Base-by-base conservation (phyloP, 2,329 filamentous ascomycete species). In the Aureobasidium sp. region DNA sequence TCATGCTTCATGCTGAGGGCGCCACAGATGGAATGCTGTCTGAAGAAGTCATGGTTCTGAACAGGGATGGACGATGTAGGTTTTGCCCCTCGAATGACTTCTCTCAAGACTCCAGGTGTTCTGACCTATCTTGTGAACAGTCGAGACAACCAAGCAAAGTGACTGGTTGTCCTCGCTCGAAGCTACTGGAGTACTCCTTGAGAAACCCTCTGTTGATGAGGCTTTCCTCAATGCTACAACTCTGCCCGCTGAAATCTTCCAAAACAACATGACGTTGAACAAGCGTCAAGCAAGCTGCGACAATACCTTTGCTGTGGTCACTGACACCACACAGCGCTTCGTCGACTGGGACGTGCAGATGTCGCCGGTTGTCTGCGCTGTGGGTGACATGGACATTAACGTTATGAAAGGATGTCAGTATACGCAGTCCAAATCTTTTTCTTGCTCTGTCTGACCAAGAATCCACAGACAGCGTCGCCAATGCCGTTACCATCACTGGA, bases 271-370 rank as follows among this genome's bases (percentile, higher is more conserved):
- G 2, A 27, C 31, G 9, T 3, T 53, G 19, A 17, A 23, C 15
- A 40, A 53, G 49, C 49, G 49, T 38, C 27, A 40, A 31, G 33
- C 33, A 33, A 53, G 49, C 49, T 53, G 49, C 8, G 49, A 53
- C 9, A 23, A 23, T 15, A 37, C 31, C 13, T 25, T 23, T 13
- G 27, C 33, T 1, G 33, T 53, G 4, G 21, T 53, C 23, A 53
- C 49, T 2, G 49, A 53, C 31, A 40, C 49, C 2, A 53, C 49
- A 4, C 49, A 53, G 21, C 49, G 49, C 4, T 65, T 65, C 49
- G 53, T 64, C 21, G 63, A 65, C 31, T 64, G 62, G 62, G 62
- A 65, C 46, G 58, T 64, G 17, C 63, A 64, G 33, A 65, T 65
- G 63, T 65, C 63, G 23, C 61, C 54, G 27, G 62, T 65, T 9